Evolutionary conservation across 78 protist species (phyloP), one percentile per base, ranked within the genome.

Genomic region (Polysphondylium violaceum): DNA sequence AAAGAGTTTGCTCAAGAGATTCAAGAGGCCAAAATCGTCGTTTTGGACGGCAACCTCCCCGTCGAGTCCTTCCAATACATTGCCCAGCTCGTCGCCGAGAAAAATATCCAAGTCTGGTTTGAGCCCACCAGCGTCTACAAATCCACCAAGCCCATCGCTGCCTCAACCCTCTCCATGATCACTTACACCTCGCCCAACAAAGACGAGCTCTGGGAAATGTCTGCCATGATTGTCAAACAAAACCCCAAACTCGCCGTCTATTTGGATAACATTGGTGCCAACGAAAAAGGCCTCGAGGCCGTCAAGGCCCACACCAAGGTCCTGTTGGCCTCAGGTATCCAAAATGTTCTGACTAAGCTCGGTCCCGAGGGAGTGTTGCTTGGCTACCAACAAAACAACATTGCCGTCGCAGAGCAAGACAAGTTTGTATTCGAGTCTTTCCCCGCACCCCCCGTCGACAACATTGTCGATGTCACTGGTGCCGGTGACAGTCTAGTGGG

Each of bases 21-120:
- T 14, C 3, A 23, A 2, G 12, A 51, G 16, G 7, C 72, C 1
- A 59, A 76, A 31, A 65, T 88, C 16, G 31, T 88, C 0, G 67
- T 88, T 11, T 60, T 88, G 11, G 94, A 88, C 47, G 87, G 72
- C 11, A 88, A 88, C 35, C 74, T 88, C 36, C 94, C 94, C n/a
- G 38, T 53, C 16, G 94, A 69, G 31, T 63, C 94, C 4, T 76
- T 88, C 87, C 23, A 16, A 17, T 68, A 60, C 36, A 12, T 83
- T 4, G 44, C 47, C 2, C 14, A 25, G 21, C 19, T 83, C 2
- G 40, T 44, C 14, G 25, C 33, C 14, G 25, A 61, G 8, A 36
- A 38, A 31, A 55, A 44, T 31, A 83, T 83, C 55, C 29, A 74
- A 41, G 23, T 69, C 7, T 68, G 75, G 55, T 67, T 69, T n/a